Evolutionary conservation across 257 asterid species (phyloP).

Genomic region (Knoxia roxburghii): DNA sequence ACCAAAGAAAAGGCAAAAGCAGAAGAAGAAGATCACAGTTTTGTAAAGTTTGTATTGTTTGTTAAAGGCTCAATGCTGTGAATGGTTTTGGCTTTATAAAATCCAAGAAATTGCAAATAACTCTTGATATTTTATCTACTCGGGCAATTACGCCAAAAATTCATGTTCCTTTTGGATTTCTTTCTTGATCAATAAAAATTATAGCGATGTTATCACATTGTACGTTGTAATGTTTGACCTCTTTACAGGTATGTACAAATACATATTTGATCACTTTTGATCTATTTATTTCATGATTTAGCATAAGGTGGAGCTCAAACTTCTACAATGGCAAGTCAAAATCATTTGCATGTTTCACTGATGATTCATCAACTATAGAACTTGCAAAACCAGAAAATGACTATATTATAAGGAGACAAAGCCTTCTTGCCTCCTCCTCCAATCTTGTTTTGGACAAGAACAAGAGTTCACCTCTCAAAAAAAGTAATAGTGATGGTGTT

Average conservation of each 20-base stretch:
- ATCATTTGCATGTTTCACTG: constrained; percentile 65
- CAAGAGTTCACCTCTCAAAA: constrained; percentile 30
- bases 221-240: too few relatives aligned
- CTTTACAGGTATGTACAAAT: too few relatives aligned
- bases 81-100: too few relatives aligned
- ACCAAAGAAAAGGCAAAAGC: background rate
- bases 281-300: background rate
- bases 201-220: too few relatives aligned
- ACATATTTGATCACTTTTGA: too few relatives aligned
- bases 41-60: too few relatives aligned
- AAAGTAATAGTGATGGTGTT: constrained; percentile 46
- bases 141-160: too few relatives aligned
- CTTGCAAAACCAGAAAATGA: constrained; percentile 63
- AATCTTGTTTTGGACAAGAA: constrained; percentile 40
- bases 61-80: background rate
- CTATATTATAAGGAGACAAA: constrained; percentile 46
- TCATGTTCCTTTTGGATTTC: too few relatives aligned
- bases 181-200: too few relatives aligned
- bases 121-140: too few relatives aligned
- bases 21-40: too few relatives aligned
- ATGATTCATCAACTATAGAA: constrained; percentile 46
- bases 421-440: constrained; percentile 43
- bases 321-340: constrained; percentile 84
- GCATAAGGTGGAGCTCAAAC: constrained; percentile 68
- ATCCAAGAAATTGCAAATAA: too few relatives aligned